These are phyloP conservation scores for Peribolospora baueri DNA, from an alignment of 768 basidiomycete genomes.

Conservation along the genomic window DNA sequence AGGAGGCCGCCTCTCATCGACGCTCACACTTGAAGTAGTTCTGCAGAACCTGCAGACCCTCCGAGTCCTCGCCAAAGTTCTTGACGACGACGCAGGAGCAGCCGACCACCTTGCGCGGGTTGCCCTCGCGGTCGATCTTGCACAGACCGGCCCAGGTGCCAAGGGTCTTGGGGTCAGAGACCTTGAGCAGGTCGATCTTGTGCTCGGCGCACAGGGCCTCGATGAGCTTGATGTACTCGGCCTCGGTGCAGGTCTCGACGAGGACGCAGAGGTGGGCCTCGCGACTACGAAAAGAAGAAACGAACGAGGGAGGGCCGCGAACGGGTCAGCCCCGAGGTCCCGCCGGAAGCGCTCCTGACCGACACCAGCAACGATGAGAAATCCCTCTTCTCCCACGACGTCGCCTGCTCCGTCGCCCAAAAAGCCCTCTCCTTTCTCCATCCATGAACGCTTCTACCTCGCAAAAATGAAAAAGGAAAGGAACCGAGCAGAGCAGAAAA, in stretches of 20 bases:
- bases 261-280: conserved; percentile 96
- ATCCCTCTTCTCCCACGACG: no score
- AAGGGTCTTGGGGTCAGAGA: conserved; percentile 83
- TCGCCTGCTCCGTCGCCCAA: no score
- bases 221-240: conserved; percentile 99
- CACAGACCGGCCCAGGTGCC: conserved; percentile 97
- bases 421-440: no score
- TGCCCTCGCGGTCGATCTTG: conserved; percentile 99
- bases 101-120: conserved; percentile 64
- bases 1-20: no score
- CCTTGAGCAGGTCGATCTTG: conserved; percentile 99
- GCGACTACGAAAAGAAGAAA: conserved; percentile 38
- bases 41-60: conserved; percentile 57
- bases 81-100: conserved; percentile 65
- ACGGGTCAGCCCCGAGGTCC: no score
- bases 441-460: no score
- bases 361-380: no score
- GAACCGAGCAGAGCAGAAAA: no score
- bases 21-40: no score
- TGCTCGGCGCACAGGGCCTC: conserved; percentile 98
- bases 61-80: conserved; percentile 84
- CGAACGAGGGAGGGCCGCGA: no score
- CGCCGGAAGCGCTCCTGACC: no score
- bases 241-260: conserved; percentile 95
- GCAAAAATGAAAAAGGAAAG: no score